Evolutionary conservation across 768 basidiomycete species (phyloP), one percentile per base, ranked within the genome.

Genomic region (Kwoniella dejecticola): DNA sequence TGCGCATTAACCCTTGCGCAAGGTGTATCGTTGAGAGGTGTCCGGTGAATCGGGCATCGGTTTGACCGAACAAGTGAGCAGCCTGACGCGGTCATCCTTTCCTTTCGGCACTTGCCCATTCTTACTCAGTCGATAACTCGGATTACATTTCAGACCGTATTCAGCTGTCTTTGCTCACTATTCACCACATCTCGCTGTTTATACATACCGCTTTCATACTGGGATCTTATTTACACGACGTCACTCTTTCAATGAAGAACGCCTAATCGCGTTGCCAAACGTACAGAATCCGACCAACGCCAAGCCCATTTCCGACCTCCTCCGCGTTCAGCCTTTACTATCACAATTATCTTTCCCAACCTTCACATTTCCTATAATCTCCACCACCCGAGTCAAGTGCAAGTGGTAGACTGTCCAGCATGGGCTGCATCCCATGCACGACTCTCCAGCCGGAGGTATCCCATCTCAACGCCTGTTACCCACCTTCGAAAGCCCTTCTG

Each of bases 391-490:
- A 11, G 13, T 23, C 26, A 40, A 2, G 17, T 2, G 12, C 26
- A n/a, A 8, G 7, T 21, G 8, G 19, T 10, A 36, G 15, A 45
- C 29, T 11, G 19, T 11, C 23, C 52, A 44, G 11, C 21, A 62
- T 62, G 60, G 52, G 50, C 30, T 62, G 61, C 30, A 17, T 62
- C 12, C 61, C 61, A 52, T 62, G 61, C 24, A 53, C 23, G n/a
- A 56, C 46, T 33, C 65, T 69, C 23, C 62, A 63, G 30, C 67
- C 70, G 6, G 71, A 72, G 36, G 60, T 54, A 0, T 36, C 59
- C 2, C 86, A 92, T 63, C 85, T 94, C 75, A 85, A 86, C 56
- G 86, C 90, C 33, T 94, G 91, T 78, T 95, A 94, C 76, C 92
- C 92, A 15, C 85, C 89, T 7, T 81, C 86, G 42, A 87, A 90